Evolutionary conservation across 805 yeast species (phyloP), one percentile per base, ranked within the genome.

Genomic region (Spathaspora arborariae): DNA sequence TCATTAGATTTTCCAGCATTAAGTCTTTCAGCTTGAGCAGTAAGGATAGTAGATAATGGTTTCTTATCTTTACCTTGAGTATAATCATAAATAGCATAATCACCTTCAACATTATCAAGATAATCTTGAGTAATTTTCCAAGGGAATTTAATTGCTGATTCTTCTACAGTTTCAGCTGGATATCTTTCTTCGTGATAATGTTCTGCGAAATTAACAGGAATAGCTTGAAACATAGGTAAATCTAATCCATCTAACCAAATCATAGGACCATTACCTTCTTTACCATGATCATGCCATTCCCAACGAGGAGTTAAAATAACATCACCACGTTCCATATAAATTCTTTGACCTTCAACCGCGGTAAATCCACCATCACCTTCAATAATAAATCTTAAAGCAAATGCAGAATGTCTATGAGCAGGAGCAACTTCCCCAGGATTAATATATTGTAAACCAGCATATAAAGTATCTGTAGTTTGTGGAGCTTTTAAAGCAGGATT

Each of bases 331-430:
- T 45, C 46, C 53, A 50, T 50, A 22, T 41, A 45, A 30, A 50
- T 39, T 37, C 43, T 48, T 5, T 46, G 19, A 35, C 53, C 53
- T 42, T 50, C 51, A 38, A 50, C 51, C 19, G 42, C 42, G 40
- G 53, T 50, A 26, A 44, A 50, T 2, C 53, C 52, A 42, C 53
- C 53, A 10, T 49, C 45, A 38, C 52, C 52, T 36, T 49, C 52
- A 38, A 49, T 45, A 13, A 50, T 50, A 22, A 50, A 50, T 45
- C 52, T 44, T 16, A 50, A 45, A 5, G 52, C 52, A 41, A 50
- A 50, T 16, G 51, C 53, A 34, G 49, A 40, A 38, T 50, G 53
- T 38, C 53, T 47, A 18, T 50, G 51, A 27, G 51, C 53, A n/a
- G 49, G 52, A 27, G 53, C 53, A 18, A 49, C 51, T 49, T 49